phyloP scores from a whole-genome alignment of 768 basidiomycete genomes.

The Hypsizygus marmoreus region DNA sequence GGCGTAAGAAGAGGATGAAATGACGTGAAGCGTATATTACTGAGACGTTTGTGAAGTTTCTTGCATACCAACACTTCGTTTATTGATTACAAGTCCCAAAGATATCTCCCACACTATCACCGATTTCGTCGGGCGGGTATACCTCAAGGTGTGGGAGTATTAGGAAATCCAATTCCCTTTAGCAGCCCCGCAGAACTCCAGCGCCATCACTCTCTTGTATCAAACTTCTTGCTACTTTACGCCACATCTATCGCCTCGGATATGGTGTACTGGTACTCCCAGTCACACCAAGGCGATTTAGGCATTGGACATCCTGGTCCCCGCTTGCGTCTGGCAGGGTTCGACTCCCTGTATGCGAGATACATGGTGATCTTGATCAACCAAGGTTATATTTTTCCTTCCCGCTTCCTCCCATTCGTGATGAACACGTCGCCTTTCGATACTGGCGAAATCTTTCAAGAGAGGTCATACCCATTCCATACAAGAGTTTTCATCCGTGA shows the following conservation, averaged over 20 bases:
- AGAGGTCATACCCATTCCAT: no score
- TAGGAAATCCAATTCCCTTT: background rate
- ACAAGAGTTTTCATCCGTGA: no score
- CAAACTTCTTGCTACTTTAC: slow-evolving; percentile 3
- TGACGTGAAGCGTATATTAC: background rate
- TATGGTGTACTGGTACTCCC: slow-evolving; percentile 4
- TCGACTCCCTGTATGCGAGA: slow-evolving; percentile 9
- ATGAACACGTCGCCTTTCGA: no score
- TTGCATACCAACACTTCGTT: no score
- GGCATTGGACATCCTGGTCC: background rate
- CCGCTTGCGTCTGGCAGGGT: slow-evolving; percentile 4
- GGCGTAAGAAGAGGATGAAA: slow-evolving; percentile 25
- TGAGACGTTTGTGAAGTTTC: no score
- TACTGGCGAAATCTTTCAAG: no score
- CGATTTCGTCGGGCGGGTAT: no score
- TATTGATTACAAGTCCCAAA: no score
- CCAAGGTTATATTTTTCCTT: slow-evolving; percentile 8
- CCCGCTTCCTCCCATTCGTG: no score
- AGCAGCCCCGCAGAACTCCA: background rate
- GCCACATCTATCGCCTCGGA: slow-evolving; percentile 7
- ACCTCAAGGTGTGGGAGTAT: no score
- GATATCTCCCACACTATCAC: no score
- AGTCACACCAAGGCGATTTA: background rate
- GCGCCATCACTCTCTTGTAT: background rate
- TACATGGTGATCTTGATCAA: slow-evolving; percentile 16